These are phyloP conservation scores for Purshia tridentata DNA, from an alignment of 306 rosid genomes.

Conservation along the genomic window DNA sequence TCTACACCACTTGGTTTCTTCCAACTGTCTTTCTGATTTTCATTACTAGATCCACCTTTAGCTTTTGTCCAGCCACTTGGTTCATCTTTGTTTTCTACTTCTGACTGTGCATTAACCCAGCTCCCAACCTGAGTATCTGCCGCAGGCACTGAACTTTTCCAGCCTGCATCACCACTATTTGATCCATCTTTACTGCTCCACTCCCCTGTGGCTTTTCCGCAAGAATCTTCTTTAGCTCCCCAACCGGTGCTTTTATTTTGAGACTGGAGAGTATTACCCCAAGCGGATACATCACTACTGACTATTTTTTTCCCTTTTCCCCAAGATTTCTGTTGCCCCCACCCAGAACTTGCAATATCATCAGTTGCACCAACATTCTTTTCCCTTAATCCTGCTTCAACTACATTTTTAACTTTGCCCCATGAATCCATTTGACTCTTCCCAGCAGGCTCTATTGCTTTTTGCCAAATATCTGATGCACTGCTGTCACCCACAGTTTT, in stretches of 20 bases:
- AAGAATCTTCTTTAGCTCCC: background rate
- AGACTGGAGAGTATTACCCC: constrained; percentile 20
- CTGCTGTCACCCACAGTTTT: constrained; percentile 32
- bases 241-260: constrained; percentile 1
- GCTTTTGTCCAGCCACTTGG: constrained; percentile 1
- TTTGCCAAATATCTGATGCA: constrained; percentile 36
- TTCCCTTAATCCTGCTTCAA: constrained; percentile 33
- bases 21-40: constrained; percentile 26
- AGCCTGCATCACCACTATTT: constrained; percentile 23
- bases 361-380: constrained; percentile 27
- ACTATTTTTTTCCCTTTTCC: constrained; percentile 17
- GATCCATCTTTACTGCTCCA: constrained; percentile 20
- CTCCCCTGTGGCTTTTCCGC: background rate
- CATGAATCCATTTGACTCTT: constrained; percentile 31
- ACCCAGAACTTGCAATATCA: constrained; percentile 12
- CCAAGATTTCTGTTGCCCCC: constrained; percentile 25
- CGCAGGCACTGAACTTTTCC: constrained; percentile 15
- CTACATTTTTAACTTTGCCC: constrained; percentile 31
- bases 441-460: constrained; percentile 32
- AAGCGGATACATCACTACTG: constrained; percentile 19
- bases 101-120: constrained; percentile 15
- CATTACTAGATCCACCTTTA: constrained; percentile 6
- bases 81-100: constrained; percentile 13
- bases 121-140: constrained; percentile 13
- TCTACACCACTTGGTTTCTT: constrained; percentile 19